Conservation (phyloP, 805 yeast genomes). For the Zygotorulaspora florentina region DNA sequence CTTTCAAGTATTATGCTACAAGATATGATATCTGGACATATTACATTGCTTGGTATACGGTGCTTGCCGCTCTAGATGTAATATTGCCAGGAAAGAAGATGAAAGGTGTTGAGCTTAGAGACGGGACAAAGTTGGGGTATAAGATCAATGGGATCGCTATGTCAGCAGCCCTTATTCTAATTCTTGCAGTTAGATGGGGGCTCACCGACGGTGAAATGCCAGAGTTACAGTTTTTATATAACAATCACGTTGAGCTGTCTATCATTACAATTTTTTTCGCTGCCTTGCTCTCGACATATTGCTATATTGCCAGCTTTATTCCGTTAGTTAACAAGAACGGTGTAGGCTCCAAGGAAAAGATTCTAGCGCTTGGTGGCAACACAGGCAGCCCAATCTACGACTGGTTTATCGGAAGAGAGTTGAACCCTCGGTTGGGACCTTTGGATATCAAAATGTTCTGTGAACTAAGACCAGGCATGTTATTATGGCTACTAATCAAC, state of each 20-base stretch:
- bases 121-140: conserved; percentile 65
- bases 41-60: conserved; percentile 69
- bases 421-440: conserved; percentile 82
- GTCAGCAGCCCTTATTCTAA: conserved; percentile 38
- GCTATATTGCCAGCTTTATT: conserved; percentile 64
- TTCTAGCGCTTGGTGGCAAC: conserved; percentile 85
- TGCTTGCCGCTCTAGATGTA: conserved; percentile 58
- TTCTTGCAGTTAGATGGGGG: conserved; percentile 50
- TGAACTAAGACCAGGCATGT: conserved; percentile 91
- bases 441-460: conserved; percentile 90
- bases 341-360: conserved; percentile 53
- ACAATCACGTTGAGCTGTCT: conserved; percentile 61
- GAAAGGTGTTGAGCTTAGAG: conserved; percentile 69
- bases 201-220: conserved; percentile 58
- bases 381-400: conserved; percentile 72
- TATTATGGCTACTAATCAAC: conserved; percentile 78
- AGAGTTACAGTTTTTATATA: conserved; percentile 73
- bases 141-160: conserved; percentile 76
- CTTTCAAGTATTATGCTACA: conserved; percentile 34
- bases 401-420: conserved; percentile 96
- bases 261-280: conserved; percentile 62
- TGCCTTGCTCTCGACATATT: conserved; percentile 54
- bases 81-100: conserved; percentile 60
- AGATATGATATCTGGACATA: conserved; percentile 53
- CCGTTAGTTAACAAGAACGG: conserved; percentile 53